These are phyloP conservation scores for Fibroporia radiculosa DNA, from an alignment of 768 basidiomycete species.

Conservation along the genomic window DNA sequence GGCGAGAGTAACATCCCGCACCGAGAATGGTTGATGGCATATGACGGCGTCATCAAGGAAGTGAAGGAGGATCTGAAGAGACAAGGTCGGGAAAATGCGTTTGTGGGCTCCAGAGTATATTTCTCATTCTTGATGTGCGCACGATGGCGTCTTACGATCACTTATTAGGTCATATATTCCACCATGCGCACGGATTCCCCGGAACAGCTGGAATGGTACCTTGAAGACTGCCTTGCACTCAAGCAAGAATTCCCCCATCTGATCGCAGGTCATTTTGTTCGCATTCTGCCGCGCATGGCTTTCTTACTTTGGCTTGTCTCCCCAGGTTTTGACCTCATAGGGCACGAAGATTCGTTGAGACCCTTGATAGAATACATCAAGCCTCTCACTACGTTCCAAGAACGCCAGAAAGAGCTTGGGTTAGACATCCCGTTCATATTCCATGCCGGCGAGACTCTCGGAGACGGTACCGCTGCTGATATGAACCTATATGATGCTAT, in stretches of 20 bases:
- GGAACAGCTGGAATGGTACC: conserved; percentile 54
- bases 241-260: conserved; percentile 71
- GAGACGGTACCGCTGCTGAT: conserved; percentile 69
- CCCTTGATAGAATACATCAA: conserved; percentile 59
- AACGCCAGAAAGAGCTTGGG: conserved; percentile 46
- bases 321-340: conserved; percentile 71
- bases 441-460: conserved; percentile 79
- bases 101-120: conserved; percentile 59
- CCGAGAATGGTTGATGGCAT: conserved; percentile 47
- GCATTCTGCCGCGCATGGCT: not conserved
- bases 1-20: conserved; percentile 54
- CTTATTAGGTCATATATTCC: conserved; percentile 60
- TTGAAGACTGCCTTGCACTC: conserved; percentile 65
- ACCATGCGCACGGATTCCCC: conserved; percentile 48
- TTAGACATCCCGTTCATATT: conserved; percentile 71
- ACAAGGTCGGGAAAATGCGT: conserved; percentile 50
- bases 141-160: not conserved
- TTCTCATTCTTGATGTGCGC: too few relatives aligned
- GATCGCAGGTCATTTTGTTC: conserved; percentile 43
- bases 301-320: not conserved
- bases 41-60: conserved; percentile 43
- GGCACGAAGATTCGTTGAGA: conserved; percentile 53
- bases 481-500: conserved; percentile 74
- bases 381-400: conserved; percentile 50
- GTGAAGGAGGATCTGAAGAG: conserved; percentile 43